Percentiles rank a stretch among this genome's conserved stretches.
Conservation (phyloP, 2,329 filamentous ascomycete species). For the Alternaria sp. region DNA sequence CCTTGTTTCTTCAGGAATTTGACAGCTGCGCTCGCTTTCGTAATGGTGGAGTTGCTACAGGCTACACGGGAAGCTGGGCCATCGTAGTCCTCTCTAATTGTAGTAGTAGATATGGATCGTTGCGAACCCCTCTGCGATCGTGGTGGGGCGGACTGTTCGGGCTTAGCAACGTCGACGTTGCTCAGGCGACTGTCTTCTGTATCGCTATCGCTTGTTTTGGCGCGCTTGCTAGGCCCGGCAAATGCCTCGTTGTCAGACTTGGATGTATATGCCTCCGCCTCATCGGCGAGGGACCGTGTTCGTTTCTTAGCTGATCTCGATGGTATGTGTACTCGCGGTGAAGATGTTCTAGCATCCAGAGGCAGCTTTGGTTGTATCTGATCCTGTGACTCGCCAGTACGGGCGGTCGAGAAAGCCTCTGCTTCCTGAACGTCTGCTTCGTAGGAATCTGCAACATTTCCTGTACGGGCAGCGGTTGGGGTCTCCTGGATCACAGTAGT, state of each 20-base stretch:
- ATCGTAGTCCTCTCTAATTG: constrained; percentile 23
- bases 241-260: not conserved
- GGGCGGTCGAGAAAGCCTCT: constrained; percentile 24
- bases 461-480: constrained; percentile 30
- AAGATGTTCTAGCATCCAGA: not conserved
- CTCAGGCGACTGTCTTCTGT: constrained; percentile 17
- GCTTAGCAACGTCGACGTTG: constrained; percentile 8
- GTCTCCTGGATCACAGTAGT: constrained; percentile 42
- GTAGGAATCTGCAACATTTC: not conserved
- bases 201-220: constrained; percentile 14
- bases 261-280: not conserved
- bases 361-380: not conserved
- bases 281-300: constrained; percentile 1
- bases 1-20: constrained; percentile 47
- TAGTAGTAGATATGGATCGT: constrained; percentile 13
- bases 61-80: constrained; percentile 38
- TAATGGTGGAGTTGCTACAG: constrained; percentile 43
- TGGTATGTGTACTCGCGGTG: constrained; percentile 15
- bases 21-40: constrained; percentile 26
- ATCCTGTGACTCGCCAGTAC: constrained; percentile 19
- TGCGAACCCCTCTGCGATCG: constrained; percentile 30
- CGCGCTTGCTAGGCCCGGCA: constrained; percentile 22
- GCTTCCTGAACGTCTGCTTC: not conserved
- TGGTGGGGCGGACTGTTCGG: constrained; percentile 14
- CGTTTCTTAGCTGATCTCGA: constrained; percentile 20